Evolutionary conservation across 2,329 filamentous ascomycete species (phyloP).

Genomic region (Cladosporium colombiae): DNA sequence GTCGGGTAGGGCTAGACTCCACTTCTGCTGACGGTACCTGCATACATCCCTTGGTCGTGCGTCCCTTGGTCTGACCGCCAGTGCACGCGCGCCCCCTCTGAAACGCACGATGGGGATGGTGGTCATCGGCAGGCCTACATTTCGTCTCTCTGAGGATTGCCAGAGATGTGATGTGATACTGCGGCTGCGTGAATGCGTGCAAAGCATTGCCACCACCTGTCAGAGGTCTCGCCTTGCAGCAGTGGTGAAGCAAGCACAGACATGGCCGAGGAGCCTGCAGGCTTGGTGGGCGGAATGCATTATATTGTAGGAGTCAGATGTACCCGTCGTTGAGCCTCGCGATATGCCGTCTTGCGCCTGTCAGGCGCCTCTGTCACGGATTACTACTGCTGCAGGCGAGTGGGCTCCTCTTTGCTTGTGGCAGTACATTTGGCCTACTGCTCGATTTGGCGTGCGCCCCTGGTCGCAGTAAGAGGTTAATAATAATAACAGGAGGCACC

Average conservation of each 20-base stretch:
- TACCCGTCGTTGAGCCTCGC: not conserved
- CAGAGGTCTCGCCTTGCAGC: not conserved
- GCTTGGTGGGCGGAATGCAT: not conserved
- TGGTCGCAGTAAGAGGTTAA: not conserved
- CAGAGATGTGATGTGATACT: not conserved
- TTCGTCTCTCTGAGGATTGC: not conserved
- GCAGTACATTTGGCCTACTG: not conserved
- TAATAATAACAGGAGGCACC: not conserved
- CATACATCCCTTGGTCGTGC: conserved; percentile 12
- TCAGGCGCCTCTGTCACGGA: conserved; percentile 6
- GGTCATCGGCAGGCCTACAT: not conserved
- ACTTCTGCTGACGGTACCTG: conserved; percentile 3
- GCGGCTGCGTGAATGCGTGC: not conserved
- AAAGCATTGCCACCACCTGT: not conserved
- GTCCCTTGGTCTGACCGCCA: conserved; percentile 9
- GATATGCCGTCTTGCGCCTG: not conserved
- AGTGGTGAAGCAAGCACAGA: not conserved
- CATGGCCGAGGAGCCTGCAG: not conserved
- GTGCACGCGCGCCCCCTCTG: conserved; percentile 8
- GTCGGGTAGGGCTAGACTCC: conserved; percentile 1
- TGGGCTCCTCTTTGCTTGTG: not conserved
- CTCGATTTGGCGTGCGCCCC: conserved; percentile 6
- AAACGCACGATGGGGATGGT: not conserved
- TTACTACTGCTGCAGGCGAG: not conserved
- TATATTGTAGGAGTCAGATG: not conserved